Percentiles rank a stretch among this genome's conserved stretches.
Evolutionary conservation across 2,329 filamentous ascomycete species (phyloP).

Genomic region (Periconia sp.): DNA sequence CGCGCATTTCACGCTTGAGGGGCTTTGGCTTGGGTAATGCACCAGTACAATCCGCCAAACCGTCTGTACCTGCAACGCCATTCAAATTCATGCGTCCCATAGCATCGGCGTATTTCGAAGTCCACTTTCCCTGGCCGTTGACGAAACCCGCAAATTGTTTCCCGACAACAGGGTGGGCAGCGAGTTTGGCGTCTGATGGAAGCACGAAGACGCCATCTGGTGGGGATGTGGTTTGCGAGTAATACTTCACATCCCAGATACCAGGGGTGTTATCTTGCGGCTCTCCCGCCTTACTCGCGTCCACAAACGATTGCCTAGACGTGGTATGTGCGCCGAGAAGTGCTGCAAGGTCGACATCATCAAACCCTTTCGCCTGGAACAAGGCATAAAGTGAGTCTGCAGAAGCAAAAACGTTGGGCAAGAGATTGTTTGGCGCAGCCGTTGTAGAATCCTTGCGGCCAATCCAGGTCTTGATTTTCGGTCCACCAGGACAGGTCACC

Average conservation of each 20-base stretch:
- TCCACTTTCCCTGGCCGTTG: conserved; percentile 30
- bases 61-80: conserved; percentile 3
- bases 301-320: conserved; percentile 29
- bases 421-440: conserved; percentile 23
- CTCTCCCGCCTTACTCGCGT: conserved; percentile 16
- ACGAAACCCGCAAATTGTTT: conserved; percentile 33
- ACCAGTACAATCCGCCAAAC: conserved; percentile 10
- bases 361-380: conserved; percentile 39
- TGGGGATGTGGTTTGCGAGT: conserved; percentile 32
- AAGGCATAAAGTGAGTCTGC: conserved; percentile 32
- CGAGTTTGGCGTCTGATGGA: neutral
- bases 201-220: conserved; percentile 7
- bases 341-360: conserved; percentile 32
- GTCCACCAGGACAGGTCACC: conserved; percentile 31
- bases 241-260: conserved; percentile 36
- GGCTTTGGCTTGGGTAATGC: conserved; percentile 6
- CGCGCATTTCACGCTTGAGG: conserved; percentile 5
- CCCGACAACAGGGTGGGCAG: conserved; percentile 3
- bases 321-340: conserved; percentile 37
- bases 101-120: conserved; percentile 20
- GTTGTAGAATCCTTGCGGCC: conserved; percentile 31
- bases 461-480: conserved; percentile 32
- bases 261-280: conserved; percentile 36
- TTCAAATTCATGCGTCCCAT: conserved; percentile 11
- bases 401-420: conserved; percentile 25